Evolutionary conservation across 1,139 yeast genomes (phyloP), one percentile per base, ranked within the genome.

Genomic region (Magnusiomyces ingens): DNA sequence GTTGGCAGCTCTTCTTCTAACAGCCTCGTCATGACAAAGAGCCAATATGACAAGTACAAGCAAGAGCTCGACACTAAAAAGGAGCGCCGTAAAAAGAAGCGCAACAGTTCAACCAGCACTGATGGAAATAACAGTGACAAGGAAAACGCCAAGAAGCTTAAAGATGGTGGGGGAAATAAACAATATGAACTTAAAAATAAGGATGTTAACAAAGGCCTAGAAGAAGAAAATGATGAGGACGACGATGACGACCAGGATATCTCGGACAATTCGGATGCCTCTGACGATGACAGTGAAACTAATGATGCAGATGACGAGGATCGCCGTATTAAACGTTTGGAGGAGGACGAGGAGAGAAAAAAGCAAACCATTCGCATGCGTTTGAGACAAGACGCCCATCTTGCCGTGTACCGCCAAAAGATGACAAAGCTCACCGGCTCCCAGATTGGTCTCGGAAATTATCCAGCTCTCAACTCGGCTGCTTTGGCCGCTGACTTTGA

Each of bases 401-500:
- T 72, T 52, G 67, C 72, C 5, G 68, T 70, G 17, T 72, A 72
- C 57, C 66, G 75, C n/a, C 75, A 72, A 56, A 69, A 70, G 54
- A 72, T 72, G 75, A 70, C 68, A 52, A 68, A 68, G 51, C 62
- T 70, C 38, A 68, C 72, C 17, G 74, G 74, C n/a, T 59, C 65
- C 2, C 64, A 62, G 42, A 58, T 65, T 45, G 54, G 60, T 52
- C 26, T 54, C 15, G 17, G 47, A 59, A 19, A 38, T 4, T 37
- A 49, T 5, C 49, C 53, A 5, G 45, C n/a, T 21, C 17, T 18
- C 18, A 48, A 19, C 37, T 19, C 17, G 8, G 44, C 47, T 42
- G 48, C 21, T 19, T 48, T 13, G 15, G 42, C 36, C 46, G 29
- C n/a, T 37, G 55, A 51, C n/a, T 56, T 52, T 19, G 59, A 51